These are phyloP conservation scores for Cudoniella acicularis DNA, from an alignment of 495 filamentous ascomycete species.

Conservation along the genomic window DNA sequence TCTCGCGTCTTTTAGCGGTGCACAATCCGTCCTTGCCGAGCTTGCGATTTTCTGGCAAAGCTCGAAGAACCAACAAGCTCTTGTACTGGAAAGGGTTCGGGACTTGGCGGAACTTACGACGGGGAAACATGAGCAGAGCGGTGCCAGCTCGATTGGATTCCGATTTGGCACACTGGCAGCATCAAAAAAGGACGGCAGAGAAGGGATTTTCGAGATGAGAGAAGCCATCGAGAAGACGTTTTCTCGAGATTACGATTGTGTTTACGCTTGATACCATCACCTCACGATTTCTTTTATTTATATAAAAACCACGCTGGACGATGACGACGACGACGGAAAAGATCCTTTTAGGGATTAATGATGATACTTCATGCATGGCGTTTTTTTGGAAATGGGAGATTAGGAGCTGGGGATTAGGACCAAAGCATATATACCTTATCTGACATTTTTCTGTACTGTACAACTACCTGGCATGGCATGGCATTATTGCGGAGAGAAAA, in stretches of 20 bases:
- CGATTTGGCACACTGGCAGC: constrained; percentile 1
- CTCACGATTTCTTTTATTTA: too few relatives aligned
- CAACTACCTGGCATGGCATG: too few relatives aligned
- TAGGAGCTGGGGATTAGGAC: too few relatives aligned
- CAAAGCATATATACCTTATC: too few relatives aligned
- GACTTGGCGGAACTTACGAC: constrained; percentile 6
- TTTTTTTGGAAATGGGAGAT: too few relatives aligned
- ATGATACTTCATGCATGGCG: too few relatives aligned
- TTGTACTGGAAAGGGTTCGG: constrained; percentile 16
- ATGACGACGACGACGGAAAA: too few relatives aligned
- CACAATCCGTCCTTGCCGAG: constrained; percentile 18
- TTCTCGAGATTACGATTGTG: constrained; percentile 18
- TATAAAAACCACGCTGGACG: too few relatives aligned
- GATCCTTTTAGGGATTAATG: too few relatives aligned
- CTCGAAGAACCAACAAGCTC: constrained; percentile 17
- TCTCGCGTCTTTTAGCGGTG: constrained; percentile 15
- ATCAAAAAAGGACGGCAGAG: neutral
- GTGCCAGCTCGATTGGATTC: constrained; percentile 1
- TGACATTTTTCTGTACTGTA: too few relatives aligned
- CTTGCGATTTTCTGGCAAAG: constrained; percentile 26
- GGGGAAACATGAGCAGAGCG: neutral
- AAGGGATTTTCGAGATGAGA: constrained; percentile 13
- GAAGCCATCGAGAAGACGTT: constrained; percentile 25
- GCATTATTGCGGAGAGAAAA: too few relatives aligned
- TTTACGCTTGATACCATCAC: constrained; percentile 18